A percentile compares a stretch with the other conserved stretches of the same genome.
Evolutionary conservation across 2,329 filamentous ascomycete species (phyloP).

Genomic region (Nothophaeocryptopus gaeumannii): DNA sequence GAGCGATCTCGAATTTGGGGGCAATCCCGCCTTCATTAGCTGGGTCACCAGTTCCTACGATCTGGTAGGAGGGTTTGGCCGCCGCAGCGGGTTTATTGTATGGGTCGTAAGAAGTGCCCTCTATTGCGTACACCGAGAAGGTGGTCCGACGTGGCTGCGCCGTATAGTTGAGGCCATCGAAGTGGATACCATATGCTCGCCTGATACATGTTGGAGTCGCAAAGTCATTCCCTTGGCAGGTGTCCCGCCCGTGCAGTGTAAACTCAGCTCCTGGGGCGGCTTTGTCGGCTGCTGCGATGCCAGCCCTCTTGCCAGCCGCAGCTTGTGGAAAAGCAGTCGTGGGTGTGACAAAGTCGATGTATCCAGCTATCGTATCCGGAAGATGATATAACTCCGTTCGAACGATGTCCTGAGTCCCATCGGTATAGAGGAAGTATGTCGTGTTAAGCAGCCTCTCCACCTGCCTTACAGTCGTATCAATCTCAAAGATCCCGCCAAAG

Average conservation of each 20-base stretch:
- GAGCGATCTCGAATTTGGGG: constrained; percentile 25
- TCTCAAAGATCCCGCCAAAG: constrained; percentile 19
- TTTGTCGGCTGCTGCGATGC: not conserved
- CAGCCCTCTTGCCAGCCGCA: not conserved
- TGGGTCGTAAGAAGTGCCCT: constrained; percentile 23
- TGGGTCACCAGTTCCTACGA: constrained; percentile 23
- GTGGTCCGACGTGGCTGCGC: constrained; percentile 24
- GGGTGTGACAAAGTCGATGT: constrained; percentile 24
- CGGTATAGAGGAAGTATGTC: constrained; percentile 20
- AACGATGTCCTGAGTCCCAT: constrained; percentile 16
- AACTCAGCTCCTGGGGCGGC: not conserved
- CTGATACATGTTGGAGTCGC: constrained; percentile 24
- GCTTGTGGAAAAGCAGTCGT: constrained; percentile 22
- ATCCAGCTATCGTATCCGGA: constrained; percentile 14
- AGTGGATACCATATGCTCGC: constrained; percentile 23
- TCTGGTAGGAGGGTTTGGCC: constrained; percentile 15
- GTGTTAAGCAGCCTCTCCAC: constrained; percentile 25
- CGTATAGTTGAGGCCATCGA: constrained; percentile 19
- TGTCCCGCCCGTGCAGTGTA: constrained; percentile 8
- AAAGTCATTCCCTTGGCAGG: constrained; percentile 17
- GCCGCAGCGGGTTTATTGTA: constrained; percentile 24
- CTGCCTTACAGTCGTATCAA: constrained; percentile 19
- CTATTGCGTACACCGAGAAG: constrained; percentile 27
- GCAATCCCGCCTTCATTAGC: constrained; percentile 16
- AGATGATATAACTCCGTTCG: constrained; percentile 21